Base-by-base conservation (phyloP, 805 yeast species). In the Kuraishia capsulata region DNA sequence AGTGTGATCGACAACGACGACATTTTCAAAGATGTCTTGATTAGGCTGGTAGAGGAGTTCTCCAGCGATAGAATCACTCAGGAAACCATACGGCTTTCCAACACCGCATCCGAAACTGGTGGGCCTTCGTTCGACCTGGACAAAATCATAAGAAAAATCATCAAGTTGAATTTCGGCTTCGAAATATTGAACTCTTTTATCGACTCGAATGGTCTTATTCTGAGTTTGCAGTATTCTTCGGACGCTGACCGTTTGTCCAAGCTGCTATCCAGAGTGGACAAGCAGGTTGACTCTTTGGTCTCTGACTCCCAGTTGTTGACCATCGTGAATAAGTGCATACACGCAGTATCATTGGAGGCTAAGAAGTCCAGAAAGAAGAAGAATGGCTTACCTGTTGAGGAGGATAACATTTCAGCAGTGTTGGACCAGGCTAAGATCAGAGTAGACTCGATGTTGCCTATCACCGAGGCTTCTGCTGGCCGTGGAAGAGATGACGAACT, bases 131-230 rank as follows among this genome's bases (percentile, higher is more conserved):
- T 52, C 39, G 49, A 68, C 43, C 54, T 73, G 45, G 71, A 69
- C 42, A 56, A 56, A 41, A 57, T 72, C 26, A 58, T 76, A n/a
- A 59, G 58, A 28, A 64, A 72, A 39, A 67, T 76, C 38, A 59
- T 69, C 40, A 50, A 53, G 24, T 51, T 67, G 41, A 65, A 72
- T 40, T 67, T 68, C 41, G 80, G 84, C 9, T 77, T 76, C 69
- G 71, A 69, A 37, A 58, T 82, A n/a, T 60, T 83, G 33, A 72
- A 78, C 40, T 65, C 79, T 18, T 68, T 83, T 35, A 70, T 84
- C 37, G 92, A 84, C 53, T 75, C 84, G 2, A 80, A 79, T 38
- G 92, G 92, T 1, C 59, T 84, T 35, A 54, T 57, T 14, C 73
- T 83, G 53, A 73, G 77, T 43, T 75, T 85, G 73, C 70, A 72